phyloP scores from a whole-genome alignment of 768 basidiomycete species.

The Hypholoma sublateritium region DNA sequence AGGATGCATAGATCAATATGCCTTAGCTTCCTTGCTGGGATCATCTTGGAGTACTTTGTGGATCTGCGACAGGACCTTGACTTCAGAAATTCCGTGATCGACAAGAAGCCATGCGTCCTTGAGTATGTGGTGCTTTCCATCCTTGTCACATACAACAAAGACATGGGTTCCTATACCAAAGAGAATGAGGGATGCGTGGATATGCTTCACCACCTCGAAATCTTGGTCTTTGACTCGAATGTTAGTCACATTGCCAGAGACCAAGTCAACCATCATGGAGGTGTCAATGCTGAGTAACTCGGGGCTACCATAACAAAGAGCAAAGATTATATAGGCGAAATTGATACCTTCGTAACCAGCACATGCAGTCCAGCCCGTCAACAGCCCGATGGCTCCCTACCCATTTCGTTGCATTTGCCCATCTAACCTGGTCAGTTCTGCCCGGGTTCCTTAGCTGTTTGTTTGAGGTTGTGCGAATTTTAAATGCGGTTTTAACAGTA shows the following conservation, averaged over 20 bases:
- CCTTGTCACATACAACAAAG: conserved; percentile 7
- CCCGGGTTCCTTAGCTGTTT: too few relatives aligned
- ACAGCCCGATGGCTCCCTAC: too few relatives aligned
- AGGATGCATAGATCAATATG: conserved; percentile 5
- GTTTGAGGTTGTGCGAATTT: too few relatives aligned
- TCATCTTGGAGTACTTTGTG: neutral
- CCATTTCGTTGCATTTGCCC: too few relatives aligned
- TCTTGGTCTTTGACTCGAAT: neutral
- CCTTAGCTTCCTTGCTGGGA: neutral
- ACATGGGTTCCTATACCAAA: conserved; percentile 9
- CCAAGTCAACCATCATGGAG: neutral
- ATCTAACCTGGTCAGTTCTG: too few relatives aligned
- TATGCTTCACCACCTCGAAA: conserved; percentile 7
- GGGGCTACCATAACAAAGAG: neutral
- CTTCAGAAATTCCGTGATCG: conserved; percentile 1
- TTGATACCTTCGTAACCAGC: too few relatives aligned
- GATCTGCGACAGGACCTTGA: neutral
- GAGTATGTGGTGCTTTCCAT: conserved; percentile 4
- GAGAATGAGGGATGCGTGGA: conserved; percentile 4
- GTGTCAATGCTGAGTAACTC: neutral
- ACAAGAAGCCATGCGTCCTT: conserved; percentile 10
- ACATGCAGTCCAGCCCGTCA: too few relatives aligned
- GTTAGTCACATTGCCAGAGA: neutral
- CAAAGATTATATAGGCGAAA: too few relatives aligned
- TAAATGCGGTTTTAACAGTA: too few relatives aligned